These are phyloP conservation scores for Paraglomus brasilianum DNA, from an alignment of 192 early-diverging fungal genomes.

Conservation along the genomic window DNA sequence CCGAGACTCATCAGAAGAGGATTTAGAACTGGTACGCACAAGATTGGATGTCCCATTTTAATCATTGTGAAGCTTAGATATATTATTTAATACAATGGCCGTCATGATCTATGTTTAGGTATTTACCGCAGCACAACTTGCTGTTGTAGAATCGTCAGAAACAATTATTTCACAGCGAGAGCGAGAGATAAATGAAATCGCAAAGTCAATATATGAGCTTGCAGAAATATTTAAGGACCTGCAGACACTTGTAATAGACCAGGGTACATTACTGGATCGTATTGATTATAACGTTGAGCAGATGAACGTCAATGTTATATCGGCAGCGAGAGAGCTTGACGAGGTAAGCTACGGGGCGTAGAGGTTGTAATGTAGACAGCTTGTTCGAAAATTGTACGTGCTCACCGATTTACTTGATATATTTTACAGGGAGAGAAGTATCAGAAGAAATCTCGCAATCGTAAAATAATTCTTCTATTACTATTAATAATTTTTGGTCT, in stretches of 20 bases:
- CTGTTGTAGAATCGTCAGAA: conserved; percentile 75
- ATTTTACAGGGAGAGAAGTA: conserved; percentile 65
- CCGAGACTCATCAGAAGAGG: conserved; percentile 39
- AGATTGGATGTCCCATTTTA: conserved; percentile 29
- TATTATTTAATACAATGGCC: no score
- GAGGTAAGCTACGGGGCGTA: conserved; percentile 44
- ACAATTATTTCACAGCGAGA: conserved; percentile 79
- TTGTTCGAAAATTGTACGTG: not conserved
- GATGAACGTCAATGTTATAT: conserved; percentile 72
- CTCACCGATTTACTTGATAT: not conserved
- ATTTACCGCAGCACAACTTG: conserved; percentile 86
- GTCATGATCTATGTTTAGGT: no score
- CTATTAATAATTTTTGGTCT: conserved; percentile 74
- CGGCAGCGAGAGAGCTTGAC: conserved; percentile 80
- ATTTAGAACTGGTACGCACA: conserved; percentile 39
- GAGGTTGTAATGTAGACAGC: not conserved
- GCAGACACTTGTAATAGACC: conserved; percentile 96
- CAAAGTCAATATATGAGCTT: conserved; percentile 83
- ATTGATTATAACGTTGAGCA: conserved; percentile 98
- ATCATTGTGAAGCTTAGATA: no score
- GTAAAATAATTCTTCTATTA: conserved; percentile 82
- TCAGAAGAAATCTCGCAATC: conserved; percentile 78
- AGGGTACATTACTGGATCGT: conserved; percentile 93
- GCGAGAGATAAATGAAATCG: conserved; percentile 89
- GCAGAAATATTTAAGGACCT: conserved; percentile 92